phyloP scores from a whole-genome alignment of 2,329 filamentous ascomycete species.

The Phoma herbarum region DNA sequence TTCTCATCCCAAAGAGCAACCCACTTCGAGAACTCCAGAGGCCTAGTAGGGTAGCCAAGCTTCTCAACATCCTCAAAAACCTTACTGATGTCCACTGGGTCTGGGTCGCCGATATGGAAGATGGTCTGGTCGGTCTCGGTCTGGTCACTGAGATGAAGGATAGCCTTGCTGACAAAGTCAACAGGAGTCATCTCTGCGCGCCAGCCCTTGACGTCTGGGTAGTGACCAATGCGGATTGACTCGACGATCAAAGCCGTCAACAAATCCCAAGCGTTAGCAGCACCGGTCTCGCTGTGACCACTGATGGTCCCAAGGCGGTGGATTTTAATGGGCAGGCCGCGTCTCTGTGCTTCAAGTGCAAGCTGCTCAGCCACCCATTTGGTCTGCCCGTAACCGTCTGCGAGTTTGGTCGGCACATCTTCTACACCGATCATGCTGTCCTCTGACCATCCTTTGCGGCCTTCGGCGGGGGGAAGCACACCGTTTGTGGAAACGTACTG shows the following conservation, averaged over 20 bases:
- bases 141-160: slow-evolving; percentile 74
- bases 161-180: slow-evolving; percentile 79
- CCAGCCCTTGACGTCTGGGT: slow-evolving; percentile 77
- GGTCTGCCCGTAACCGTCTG: slow-evolving; percentile 79
- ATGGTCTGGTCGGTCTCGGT: slow-evolving; percentile 68
- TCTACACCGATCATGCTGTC: slow-evolving; percentile 72
- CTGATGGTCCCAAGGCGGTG: slow-evolving; percentile 80
- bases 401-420: slow-evolving; percentile 72
- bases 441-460: slow-evolving; percentile 73
- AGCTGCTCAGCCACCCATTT: slow-evolving; percentile 85
- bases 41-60: slow-evolving; percentile 75
- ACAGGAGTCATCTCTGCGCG: slow-evolving; percentile 85
- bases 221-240: slow-evolving; percentile 75
- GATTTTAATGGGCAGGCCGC: slow-evolving; percentile 75
- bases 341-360: slow-evolving; percentile 71
- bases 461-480: slow-evolving; percentile 71
- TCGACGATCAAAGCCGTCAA: slow-evolving; percentile 80
- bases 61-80: slow-evolving; percentile 71
- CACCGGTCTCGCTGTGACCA: slow-evolving; percentile 77
- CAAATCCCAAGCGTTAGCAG: slow-evolving; percentile 80
- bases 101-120: slow-evolving; percentile 78
- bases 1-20: slow-evolving; percentile 76
- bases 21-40: slow-evolving; percentile 76
- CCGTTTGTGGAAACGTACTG: slow-evolving; percentile 85
- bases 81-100: slow-evolving; percentile 70